A percentile compares a stretch with the other conserved stretches of the same genome.
phyloP scores from a whole-genome alignment of 352 stramenopile genomes.

The Pythium scleroteichum region DNA sequence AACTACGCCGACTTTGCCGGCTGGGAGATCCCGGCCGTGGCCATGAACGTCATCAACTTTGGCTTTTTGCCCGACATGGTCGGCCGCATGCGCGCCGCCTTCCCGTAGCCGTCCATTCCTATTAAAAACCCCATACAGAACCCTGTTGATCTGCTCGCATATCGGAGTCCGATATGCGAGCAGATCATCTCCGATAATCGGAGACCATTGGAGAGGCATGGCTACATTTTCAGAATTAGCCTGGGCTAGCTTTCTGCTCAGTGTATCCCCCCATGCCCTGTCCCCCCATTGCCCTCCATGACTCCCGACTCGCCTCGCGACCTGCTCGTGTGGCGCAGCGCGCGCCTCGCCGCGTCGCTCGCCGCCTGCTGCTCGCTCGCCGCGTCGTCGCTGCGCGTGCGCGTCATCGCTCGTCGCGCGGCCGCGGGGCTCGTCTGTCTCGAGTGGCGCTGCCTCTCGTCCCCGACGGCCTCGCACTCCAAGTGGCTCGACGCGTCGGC shows the following conservation, averaged over 20 bases:
- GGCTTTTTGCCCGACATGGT: slow-evolving; percentile 19
- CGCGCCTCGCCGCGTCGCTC: slow-evolving; percentile 1
- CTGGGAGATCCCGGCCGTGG: slow-evolving; percentile 3
- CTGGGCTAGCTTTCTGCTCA: no score
- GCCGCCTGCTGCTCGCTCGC: background rate
- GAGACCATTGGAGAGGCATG: no score
- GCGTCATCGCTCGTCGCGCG: background rate
- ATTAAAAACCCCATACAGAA: background rate
- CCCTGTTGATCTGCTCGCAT: no score
- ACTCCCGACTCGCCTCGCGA: background rate
- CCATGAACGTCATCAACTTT: slow-evolving; percentile 14
- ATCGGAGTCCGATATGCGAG: no score
- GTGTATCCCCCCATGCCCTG: no score
- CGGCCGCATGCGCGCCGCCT: slow-evolving; percentile 14
- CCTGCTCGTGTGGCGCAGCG: slow-evolving; percentile 13
- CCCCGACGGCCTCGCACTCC: slow-evolving; percentile 6
- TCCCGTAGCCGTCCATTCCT: slow-evolving; percentile 14
- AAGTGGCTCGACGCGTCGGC: slow-evolving; percentile 25
- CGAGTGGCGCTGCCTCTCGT: slow-evolving; percentile 14
- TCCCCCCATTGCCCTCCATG: no score
- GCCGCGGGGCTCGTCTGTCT: slow-evolving; percentile 19
- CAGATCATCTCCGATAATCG: no score
- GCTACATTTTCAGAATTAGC: no score
- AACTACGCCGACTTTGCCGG: slow-evolving; percentile 32
- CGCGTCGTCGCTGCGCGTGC: slow-evolving; percentile 7